A percentile compares a stretch with the other conserved stretches of the same genome.
Evolutionary conservation across 768 basidiomycete species (phyloP).

Genomic region (Boletus insuetus): DNA sequence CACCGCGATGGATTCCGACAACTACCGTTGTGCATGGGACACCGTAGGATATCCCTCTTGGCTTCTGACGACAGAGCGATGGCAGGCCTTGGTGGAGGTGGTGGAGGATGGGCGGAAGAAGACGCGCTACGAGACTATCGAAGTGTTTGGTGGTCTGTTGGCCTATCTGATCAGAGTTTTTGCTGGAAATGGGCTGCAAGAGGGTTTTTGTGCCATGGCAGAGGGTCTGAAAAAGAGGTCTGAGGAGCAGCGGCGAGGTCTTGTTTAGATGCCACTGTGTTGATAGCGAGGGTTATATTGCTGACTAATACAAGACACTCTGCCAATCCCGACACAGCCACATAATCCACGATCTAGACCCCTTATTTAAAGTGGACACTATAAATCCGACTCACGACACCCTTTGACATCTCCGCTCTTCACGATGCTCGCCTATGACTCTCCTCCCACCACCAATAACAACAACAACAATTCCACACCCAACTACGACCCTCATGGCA

Average conservation of each 20-base stretch:
- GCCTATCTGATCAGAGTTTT: conserved; percentile 53
- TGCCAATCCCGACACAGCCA: conserved; percentile 27
- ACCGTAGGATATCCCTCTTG: conserved; percentile 40
- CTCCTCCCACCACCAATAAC: conserved; percentile 12
- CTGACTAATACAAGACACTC: conserved; percentile 25
- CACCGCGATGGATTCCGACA: conserved; percentile 49
- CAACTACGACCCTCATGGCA: conserved; percentile 41
- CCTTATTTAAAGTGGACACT: conserved; percentile 3
- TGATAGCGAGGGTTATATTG: background rate
- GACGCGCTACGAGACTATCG: conserved; percentile 63
- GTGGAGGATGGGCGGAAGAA: conserved; percentile 43
- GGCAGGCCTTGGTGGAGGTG: conserved; percentile 54
- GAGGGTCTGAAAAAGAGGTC: conserved; percentile 52
- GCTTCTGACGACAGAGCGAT: conserved; percentile 54
- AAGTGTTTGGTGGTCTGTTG: conserved; percentile 55
- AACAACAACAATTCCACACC: conserved; percentile 22
- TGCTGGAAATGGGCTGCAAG: conserved; percentile 39
- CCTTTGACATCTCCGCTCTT: conserved; percentile 5
- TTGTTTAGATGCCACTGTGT: background rate
- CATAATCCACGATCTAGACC: conserved; percentile 22
- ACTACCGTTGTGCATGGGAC: conserved; percentile 58
- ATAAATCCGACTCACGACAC: conserved; percentile 18
- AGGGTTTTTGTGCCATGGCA: conserved; percentile 53
- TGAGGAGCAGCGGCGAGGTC: conserved; percentile 35
- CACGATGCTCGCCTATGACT: conserved; percentile 21